These are phyloP conservation scores for Ailanthus altissimus DNA, from an alignment of 345 rosid species.

Conservation along the genomic window DNA sequence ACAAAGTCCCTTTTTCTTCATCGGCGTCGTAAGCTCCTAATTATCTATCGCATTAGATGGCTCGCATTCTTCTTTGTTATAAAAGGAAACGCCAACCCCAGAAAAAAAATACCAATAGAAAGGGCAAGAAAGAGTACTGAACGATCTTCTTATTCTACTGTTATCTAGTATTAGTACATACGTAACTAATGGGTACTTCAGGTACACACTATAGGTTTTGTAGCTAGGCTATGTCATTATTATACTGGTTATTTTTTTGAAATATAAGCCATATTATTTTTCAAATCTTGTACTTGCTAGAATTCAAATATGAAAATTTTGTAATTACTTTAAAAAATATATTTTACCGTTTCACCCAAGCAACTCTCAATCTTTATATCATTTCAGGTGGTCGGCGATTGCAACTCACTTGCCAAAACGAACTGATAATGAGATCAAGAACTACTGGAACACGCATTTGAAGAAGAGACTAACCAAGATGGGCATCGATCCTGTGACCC, in stretches of 20 bases:
- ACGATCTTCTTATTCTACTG: not conserved
- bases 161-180: not conserved
- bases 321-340: too few relatives aligned
- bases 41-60: not conserved
- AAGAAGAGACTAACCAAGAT: conserved; percentile 42
- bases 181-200: not conserved
- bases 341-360: too few relatives aligned
- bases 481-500: conserved; percentile 48
- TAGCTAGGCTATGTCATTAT: too few relatives aligned
- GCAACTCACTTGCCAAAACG: conserved; percentile 46
- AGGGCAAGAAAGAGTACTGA: not conserved
- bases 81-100: not conserved
- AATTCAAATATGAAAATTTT: too few relatives aligned
- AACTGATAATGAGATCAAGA: conserved; percentile 55
- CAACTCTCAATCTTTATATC: not conserved
- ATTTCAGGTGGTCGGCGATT: conserved; percentile 50
- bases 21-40: not conserved
- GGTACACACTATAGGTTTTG: not conserved
- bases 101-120: not conserved
- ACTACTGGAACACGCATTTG: conserved; percentile 54
- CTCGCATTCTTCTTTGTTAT: not conserved
- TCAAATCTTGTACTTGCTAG: too few relatives aligned
- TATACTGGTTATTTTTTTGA: too few relatives aligned
- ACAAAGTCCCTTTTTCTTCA: not conserved
- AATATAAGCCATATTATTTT: too few relatives aligned